Conservation (phyloP, 805 yeast genomes). For the Kuraishia hungarica region DNA sequence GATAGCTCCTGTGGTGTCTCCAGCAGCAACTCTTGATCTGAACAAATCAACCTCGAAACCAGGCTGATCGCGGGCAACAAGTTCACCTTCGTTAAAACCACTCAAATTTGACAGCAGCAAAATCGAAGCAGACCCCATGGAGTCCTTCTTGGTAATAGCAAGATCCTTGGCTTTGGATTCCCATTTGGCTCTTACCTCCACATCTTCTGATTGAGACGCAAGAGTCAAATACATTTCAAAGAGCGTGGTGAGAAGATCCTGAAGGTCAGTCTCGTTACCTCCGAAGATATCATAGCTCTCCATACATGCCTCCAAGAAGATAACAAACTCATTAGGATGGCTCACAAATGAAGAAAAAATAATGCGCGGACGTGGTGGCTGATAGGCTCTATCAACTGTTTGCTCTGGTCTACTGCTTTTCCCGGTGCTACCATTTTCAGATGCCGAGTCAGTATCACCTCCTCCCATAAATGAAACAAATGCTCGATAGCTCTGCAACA, state of each 20-base stretch:
- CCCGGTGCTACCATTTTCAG: neutral
- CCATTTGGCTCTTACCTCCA: constrained; percentile 43
- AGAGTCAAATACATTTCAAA: constrained; percentile 73
- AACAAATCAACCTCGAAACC: constrained; percentile 53
- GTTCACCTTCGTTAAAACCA: constrained; percentile 42
- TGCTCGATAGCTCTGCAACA: constrained; percentile 46
- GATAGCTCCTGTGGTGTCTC: constrained; percentile 49
- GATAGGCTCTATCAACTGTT: constrained; percentile 54
- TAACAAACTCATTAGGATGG: constrained; percentile 82
- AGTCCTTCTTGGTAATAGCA: constrained; percentile 33
- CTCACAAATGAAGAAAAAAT: constrained; percentile 83
- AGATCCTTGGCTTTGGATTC: constrained; percentile 50
- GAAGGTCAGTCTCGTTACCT: constrained; percentile 59
- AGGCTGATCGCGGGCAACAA: constrained; percentile 25
- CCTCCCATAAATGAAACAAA: constrained; percentile 41
- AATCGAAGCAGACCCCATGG: constrained; percentile 48
- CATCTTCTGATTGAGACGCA: constrained; percentile 23
- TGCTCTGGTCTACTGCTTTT: constrained; percentile 8
- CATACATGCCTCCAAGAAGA: constrained; percentile 85
- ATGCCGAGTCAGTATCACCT: neutral
- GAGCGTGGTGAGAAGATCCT: constrained; percentile 67
- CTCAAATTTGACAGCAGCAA: constrained; percentile 50
- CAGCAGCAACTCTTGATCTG: constrained; percentile 51
- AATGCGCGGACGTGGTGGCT: constrained; percentile 84
- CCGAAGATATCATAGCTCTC: constrained; percentile 71